These are phyloP conservation scores for Wickerhamomyces chambardii DNA, from an alignment of 805 yeast genomes.

Conservation along the genomic window DNA sequence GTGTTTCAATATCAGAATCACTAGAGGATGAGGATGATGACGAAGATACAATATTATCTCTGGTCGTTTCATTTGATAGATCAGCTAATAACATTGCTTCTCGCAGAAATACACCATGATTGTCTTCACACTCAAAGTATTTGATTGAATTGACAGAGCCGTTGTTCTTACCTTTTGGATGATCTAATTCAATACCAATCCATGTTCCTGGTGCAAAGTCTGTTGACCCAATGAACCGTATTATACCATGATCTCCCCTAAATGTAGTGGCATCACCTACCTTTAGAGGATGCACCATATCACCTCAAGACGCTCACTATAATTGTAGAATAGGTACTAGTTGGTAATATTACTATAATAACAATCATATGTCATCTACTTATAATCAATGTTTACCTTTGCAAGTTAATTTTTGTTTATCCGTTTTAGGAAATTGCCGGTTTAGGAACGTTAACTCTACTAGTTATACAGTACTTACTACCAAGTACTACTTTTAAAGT, in stretches of 20 bases:
- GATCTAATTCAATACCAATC: slow-evolving; percentile 77
- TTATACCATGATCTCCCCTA: slow-evolving; percentile 31
- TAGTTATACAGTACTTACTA: too few relatives aligned
- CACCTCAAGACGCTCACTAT: too few relatives aligned
- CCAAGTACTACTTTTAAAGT: too few relatives aligned
- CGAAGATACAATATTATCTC: not conserved
- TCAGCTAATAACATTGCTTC: slow-evolving; percentile 19
- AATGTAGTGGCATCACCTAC: slow-evolving; percentile 25
- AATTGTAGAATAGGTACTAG: too few relatives aligned
- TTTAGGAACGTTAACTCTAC: too few relatives aligned
- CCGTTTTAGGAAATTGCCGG: too few relatives aligned
- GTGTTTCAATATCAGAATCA: not conserved
- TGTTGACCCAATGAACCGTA: slow-evolving; percentile 43
- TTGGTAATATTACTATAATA: too few relatives aligned
- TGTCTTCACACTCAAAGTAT: slow-evolving; percentile 53
- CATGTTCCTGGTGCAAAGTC: slow-evolving; percentile 59
- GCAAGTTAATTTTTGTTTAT: too few relatives aligned
- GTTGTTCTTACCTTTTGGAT: slow-evolving; percentile 73
- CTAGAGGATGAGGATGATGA: not conserved
- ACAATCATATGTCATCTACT: too few relatives aligned
- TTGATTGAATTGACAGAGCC: slow-evolving; percentile 57
- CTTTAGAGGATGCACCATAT: slow-evolving; percentile 1
- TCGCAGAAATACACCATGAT: slow-evolving; percentile 41
- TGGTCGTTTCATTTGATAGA: too few relatives aligned
- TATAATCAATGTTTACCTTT: too few relatives aligned